Base-by-base conservation (phyloP, 2,329 filamentous ascomycete genomes). In the Trichophyton rubrum region DNA sequence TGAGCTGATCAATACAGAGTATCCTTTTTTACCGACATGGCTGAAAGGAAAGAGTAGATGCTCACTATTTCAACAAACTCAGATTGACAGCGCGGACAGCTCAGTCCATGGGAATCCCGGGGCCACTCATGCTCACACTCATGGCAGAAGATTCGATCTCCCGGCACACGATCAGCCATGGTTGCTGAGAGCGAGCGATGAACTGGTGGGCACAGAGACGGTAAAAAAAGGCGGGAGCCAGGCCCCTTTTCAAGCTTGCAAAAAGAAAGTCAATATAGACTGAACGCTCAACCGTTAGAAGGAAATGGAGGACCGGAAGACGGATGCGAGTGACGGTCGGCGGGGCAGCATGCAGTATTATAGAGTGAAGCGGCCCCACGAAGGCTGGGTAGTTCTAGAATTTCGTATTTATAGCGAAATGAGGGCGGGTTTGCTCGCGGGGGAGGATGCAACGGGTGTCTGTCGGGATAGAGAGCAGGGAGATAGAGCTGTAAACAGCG, bases 11-110 rank as follows among this genome's bases (percentile, higher is more conserved):
- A 15, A n/a, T 22, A 11, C 9, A 30, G 24, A 22, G 11, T 2
- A 4, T 8, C 17, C 17, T 9, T 17, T 27, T 30, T 11, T 40
- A 59, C 40, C 17, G 45, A n/a, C 40, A 43, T 17, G 40, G n/a
- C 11, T 13, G 40, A 43, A 17, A 43, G 3, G n/a, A 43, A 43
- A 58, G 27, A 60, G 60, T 56, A 41, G 35, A 57, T 27, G 79
- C 86, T 69, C 78, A 95, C 91, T 67, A 97, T 90, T 75, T 99
- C 91, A 15, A 85, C 89, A 66, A 89, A 85, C 20, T 95, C 89
- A 41, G 85, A 84, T 3, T 80, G 71, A 71, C 93, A 99, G n/a
- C 77, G 73, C 15, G 90, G 90, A 70, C 93, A 99, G 15, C 75
- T 77, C 64, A 95, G 75, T 27, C 81, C 85, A 65, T 81, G 79